Evolutionary conservation across 768 basidiomycete genomes (phyloP).

Genomic region (Rhodotorula babjevae): DNA sequence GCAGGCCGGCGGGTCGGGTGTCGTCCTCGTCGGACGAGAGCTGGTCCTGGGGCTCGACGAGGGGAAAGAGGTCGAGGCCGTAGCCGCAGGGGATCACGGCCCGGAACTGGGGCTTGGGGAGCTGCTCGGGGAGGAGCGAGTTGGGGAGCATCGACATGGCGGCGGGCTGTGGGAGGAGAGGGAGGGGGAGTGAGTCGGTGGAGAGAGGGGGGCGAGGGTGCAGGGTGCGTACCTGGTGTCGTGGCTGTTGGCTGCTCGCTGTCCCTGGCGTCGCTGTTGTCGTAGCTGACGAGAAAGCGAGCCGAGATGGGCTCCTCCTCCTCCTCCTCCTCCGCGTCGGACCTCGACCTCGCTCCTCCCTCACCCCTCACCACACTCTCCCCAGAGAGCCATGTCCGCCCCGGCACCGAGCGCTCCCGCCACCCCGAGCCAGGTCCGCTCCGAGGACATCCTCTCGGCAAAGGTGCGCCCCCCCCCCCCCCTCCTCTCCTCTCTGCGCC

Average conservation of each 20-base stretch:
- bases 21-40: slow-evolving; percentile 19
- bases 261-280: no score
- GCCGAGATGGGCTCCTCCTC: no score
- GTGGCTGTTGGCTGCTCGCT: no score
- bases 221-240: no score
- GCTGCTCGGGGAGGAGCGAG: slow-evolving; percentile 17
- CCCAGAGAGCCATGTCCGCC: not conserved
- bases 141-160: slow-evolving; percentile 31
- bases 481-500: not conserved
- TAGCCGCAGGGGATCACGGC: slow-evolving; percentile 24
- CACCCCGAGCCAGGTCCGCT: slow-evolving; percentile 59
- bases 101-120: slow-evolving; percentile 30
- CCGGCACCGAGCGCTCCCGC: not conserved
- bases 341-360: no score
- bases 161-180: no score
- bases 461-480: slow-evolving; percentile 57
- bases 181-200: no score
- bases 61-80: slow-evolving; percentile 37
- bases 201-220: no score
- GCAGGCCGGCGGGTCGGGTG: not conserved
- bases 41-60: slow-evolving; percentile 23
- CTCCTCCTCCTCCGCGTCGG: no score
- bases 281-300: no score
- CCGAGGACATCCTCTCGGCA: slow-evolving; percentile 82
- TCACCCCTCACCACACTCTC: no score